Conservation (phyloP, 1,284 basidiomycete species). For the Golubevia pallescens region DNA sequence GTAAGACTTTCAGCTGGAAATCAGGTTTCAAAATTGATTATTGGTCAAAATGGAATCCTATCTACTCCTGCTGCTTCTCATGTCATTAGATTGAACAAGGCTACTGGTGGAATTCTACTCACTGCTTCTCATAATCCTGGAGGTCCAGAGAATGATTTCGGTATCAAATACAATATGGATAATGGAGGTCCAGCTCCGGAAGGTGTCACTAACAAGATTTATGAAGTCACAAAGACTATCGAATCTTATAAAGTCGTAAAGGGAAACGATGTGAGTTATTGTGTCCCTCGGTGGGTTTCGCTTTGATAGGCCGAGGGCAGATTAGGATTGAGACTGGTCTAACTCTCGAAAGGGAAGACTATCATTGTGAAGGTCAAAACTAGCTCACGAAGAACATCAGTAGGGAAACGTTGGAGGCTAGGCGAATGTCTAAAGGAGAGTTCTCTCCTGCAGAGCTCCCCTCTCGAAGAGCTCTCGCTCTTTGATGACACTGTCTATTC, state of each 20-base stretch:
- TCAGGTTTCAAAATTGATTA: conserved; percentile 60
- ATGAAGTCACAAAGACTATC: conserved; percentile 86
- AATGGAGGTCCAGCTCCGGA: conserved; percentile 98
- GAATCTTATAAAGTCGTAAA: conserved; percentile 83
- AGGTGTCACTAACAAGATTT: conserved; percentile 90
- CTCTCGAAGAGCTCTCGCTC: too few relatives aligned
- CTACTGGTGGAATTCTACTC: conserved; percentile 92
- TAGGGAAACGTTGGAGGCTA: too few relatives aligned
- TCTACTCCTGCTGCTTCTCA: conserved; percentile 97
- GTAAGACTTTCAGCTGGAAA: conserved; percentile 90
- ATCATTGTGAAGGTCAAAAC: too few relatives aligned
- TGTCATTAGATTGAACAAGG: conserved; percentile 92
- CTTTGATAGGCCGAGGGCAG: neutral
- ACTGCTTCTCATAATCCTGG: conserved; percentile 99
- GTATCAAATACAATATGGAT: conserved; percentile 97
- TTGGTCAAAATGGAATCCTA: conserved; percentile 79
- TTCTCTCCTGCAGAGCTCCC: too few relatives aligned
- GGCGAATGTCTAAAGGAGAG: too few relatives aligned
- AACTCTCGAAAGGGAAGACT: too few relatives aligned
- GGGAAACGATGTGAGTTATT: conserved; percentile 72
- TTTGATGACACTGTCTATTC: too few relatives aligned
- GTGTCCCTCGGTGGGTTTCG: neutral
- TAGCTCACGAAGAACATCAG: too few relatives aligned
- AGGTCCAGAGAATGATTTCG: conserved; percentile 95
- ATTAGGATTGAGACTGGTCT: neutral